These are phyloP conservation scores for Penicillium vulpinum DNA, from an alignment of 2,329 filamentous ascomycete species.

Conservation along the genomic window DNA sequence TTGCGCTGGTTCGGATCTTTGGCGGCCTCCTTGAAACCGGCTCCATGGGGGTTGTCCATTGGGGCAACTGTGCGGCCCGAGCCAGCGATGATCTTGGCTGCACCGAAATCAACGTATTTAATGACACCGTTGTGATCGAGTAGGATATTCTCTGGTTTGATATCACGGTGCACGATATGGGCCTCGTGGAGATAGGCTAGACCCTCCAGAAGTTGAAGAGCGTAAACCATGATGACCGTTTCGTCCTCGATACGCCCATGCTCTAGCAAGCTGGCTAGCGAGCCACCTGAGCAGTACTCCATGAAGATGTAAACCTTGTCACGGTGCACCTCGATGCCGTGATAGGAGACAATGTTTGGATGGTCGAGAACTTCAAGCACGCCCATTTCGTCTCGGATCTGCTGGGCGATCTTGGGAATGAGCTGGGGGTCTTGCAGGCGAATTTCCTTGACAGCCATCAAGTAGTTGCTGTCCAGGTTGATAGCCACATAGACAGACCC, in stretches of 20 bases:
- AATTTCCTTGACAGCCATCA: conserved; percentile 99
- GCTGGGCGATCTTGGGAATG: conserved; percentile 88
- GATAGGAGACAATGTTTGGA: conserved; percentile 96
- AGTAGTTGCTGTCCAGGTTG: conserved; percentile 90
- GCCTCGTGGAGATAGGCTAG: conserved; percentile 90
- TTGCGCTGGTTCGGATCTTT: conserved; percentile 41
- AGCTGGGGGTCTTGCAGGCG: conserved; percentile 93
- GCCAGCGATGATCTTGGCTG: conserved; percentile 92
- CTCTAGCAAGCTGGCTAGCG: conserved; percentile 82
- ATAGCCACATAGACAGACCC: conserved; percentile 97
- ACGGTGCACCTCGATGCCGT: conserved; percentile 94
- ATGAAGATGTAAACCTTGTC: conserved; percentile 99
- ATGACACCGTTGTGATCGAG: conserved; percentile 97
- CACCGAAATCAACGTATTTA: conserved; percentile 98
- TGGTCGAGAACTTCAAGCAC: conserved; percentile 94
- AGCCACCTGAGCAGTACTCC: conserved; percentile 97
- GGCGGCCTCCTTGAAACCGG: conserved; percentile 42
- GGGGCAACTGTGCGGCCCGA: conserved; percentile 83
- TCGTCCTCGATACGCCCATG: conserved; percentile 98
- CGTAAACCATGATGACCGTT: conserved; percentile 95
- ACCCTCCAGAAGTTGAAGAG: conserved; percentile 88
- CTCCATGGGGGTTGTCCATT: conserved; percentile 55
- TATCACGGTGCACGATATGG: conserved; percentile 91
- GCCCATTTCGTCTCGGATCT: conserved; percentile 96
- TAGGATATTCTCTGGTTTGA: conserved; percentile 97